Conservation (phyloP, 768 basidiomycete genomes). For the Tylopilus subfusipes region DNA sequence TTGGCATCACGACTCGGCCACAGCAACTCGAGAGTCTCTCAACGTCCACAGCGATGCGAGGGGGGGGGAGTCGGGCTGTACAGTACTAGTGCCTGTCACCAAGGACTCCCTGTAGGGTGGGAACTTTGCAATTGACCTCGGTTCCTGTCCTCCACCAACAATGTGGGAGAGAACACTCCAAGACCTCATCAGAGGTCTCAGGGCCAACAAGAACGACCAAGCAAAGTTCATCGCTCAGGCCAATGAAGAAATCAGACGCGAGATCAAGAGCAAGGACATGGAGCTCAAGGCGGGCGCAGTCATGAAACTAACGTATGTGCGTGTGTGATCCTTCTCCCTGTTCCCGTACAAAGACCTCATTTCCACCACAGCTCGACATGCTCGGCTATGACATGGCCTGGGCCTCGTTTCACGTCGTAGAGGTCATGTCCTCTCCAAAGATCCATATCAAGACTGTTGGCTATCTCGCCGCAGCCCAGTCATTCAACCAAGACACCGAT, state of each 20-base stretch:
- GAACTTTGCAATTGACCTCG: too few species aligned
- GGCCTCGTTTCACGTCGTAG: conserved; percentile 95
- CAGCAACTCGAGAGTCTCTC: too few species aligned
- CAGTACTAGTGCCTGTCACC: too few species aligned
- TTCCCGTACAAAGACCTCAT: conserved; percentile 7
- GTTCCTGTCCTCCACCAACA: not conserved
- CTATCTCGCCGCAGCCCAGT: conserved; percentile 89
- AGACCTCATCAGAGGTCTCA: conserved; percentile 91
- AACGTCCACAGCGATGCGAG: too few species aligned
- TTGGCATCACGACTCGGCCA: not conserved
- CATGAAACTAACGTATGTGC: conserved; percentile 93
- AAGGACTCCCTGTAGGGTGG: not conserved
- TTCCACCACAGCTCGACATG: conserved; percentile 81
- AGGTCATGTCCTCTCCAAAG: conserved; percentile 94
- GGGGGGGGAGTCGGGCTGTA: too few species aligned
- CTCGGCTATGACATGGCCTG: conserved; percentile 91
- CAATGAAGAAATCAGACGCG: conserved; percentile 89
- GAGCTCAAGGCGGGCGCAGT: conserved; percentile 94
- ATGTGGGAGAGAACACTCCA: conserved; percentile 99
- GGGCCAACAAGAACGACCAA: conserved; percentile 94
- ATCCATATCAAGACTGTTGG: conserved; percentile 93
- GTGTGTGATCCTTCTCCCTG: conserved; percentile 32
- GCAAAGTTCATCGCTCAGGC: conserved; percentile 88
- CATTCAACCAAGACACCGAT: conserved; percentile 91
- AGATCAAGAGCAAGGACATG: conserved; percentile 94